Evolutionary conservation across 2,329 filamentous ascomycete genomes (phyloP), one percentile per base, ranked within the genome.

Genomic region (Sclerotinia glacialis): DNA sequence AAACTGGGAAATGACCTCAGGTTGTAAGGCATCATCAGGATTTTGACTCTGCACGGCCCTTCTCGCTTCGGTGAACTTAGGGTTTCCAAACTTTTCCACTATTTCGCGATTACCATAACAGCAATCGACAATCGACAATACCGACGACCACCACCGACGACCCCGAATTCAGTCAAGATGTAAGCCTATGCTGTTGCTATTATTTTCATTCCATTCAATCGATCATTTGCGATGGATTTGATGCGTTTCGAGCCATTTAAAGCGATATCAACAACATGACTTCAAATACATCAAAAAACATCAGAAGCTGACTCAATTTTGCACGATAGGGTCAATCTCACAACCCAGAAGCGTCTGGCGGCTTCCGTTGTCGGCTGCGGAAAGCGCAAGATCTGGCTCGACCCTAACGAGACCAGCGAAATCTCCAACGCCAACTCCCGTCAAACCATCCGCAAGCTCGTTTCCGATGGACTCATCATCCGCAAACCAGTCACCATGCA

Each of bases 331-430:
- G 93, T 97, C 91, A 98, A 98, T 83, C 91, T 99, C 84, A 90
- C 90, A 84, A 98, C 95, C 83, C 96, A 99, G 89, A 99, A 99
- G 91, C 94, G 96, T 86, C 93, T 99, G 80, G 95, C 95, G 83
- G 92, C 95, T 80, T 91, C 94, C 84, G 95, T 99, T 83, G 92
- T 97, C 83, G 93, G 93, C 88, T 96, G 92, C 86, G 95, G 95
- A 82, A 90, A 99, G 91, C 92, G 94, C 89, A 99, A 99, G 92
- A 96, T 99, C 86, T 99, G 95, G 95, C 93, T 99, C 82, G 95
- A 99, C 85, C 95, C 95, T 83, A 98, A 96, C 83, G 95, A 99
- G 87, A 89, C 93, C 85, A 95, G 85, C 87, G 95, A 99, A 86
- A 99, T 99, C 86, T 93, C 91, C 86, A 98, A 97, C 84, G 95